Base-by-base conservation (phyloP, 768 basidiomycete species). In the Lyophyllum decastes region DNA sequence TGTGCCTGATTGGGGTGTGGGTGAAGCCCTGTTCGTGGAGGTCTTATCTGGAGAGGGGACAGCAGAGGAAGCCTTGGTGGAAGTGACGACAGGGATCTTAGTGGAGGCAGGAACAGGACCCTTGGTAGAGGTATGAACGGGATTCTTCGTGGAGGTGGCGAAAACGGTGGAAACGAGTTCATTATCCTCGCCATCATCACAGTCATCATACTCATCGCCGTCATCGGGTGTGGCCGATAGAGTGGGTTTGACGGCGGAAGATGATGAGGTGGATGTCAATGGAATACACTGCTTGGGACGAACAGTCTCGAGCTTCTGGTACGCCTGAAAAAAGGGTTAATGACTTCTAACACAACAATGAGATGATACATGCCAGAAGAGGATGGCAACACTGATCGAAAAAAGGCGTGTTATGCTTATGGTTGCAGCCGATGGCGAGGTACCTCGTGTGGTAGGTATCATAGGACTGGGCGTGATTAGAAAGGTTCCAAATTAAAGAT, bases 321-420 rank as follows among this genome's bases (percentile, higher is more conserved):
- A 80, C 11, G 77, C 77, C 85, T 87, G 61, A 40, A 30, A 40
- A 46, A 49, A 40, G 34, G 22, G 47, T 48, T 46, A 35, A 21
- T 61, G 24, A 26, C 12, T 51, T 25, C 59, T 16, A 25, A 47
- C 51, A 55, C 49, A 33, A 54, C 34, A 40, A 41, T 43, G 49
- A 33, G 43, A 17, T 11, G 1, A 46, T 52, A 70, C 79, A 40
- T 68, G 87, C 86, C 66, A 86, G 75, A 58, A 90, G 74, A 57
- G 90, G 86, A 68, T 85, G 85, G 78, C 90, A 90, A 68, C 92
- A 93, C 26, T 74, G 64, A 54, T 84, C 76, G 70, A 90, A 92
- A 76, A 87, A 88, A 16, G 70, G 47, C 9, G 78, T 77, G 66
- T 76, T 71, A 64, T 83, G 82, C 66, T 83, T 72, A 54, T 61